Percentiles rank a stretch among this genome's conserved stretches.
Conservation (phyloP, 2,329 filamentous ascomycete genomes). For the Diaporthe sp. region DNA sequence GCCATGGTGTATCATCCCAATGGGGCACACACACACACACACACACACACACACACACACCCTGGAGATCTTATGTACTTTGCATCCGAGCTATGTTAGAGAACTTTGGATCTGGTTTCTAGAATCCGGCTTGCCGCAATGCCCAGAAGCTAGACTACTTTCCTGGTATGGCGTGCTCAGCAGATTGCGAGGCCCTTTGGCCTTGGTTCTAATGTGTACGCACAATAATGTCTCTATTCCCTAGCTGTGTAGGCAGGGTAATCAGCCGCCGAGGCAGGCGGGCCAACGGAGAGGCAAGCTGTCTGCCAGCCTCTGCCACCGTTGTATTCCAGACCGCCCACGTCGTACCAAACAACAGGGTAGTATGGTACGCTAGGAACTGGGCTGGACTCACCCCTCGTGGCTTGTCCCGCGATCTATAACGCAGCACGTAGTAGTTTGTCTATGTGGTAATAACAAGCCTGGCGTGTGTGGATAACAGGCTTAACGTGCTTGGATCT, state of each 20-base stretch:
- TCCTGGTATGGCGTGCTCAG: not conserved
- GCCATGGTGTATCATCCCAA: constrained; percentile 3
- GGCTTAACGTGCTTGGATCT: not conserved
- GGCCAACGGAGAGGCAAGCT: not conserved
- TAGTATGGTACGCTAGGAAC: constrained; percentile 6
- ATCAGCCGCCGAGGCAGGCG: not conserved
- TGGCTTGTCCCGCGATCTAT: constrained; percentile 19
- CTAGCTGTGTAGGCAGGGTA: not conserved
- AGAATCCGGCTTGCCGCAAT: not conserved
- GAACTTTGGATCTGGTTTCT: not conserved
- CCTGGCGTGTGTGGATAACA: not conserved
- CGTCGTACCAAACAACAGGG: constrained; percentile 19
- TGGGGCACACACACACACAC: not conserved
- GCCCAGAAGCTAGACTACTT: not conserved
- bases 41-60: not conserved
- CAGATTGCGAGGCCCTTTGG: not conserved
- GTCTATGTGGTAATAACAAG: not conserved
- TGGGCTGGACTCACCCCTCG: constrained; percentile 16
- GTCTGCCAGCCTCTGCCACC: not conserved
- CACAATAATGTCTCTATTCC: not conserved
- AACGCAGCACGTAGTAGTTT: not conserved
- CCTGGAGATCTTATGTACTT: not conserved
- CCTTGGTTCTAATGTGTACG: not conserved
- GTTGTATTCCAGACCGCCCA: constrained; percentile 13
- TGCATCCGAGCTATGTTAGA: constrained; percentile 8